Base-by-base conservation (phyloP, 345 rosid genomes). In the Linum tenue region DNA sequence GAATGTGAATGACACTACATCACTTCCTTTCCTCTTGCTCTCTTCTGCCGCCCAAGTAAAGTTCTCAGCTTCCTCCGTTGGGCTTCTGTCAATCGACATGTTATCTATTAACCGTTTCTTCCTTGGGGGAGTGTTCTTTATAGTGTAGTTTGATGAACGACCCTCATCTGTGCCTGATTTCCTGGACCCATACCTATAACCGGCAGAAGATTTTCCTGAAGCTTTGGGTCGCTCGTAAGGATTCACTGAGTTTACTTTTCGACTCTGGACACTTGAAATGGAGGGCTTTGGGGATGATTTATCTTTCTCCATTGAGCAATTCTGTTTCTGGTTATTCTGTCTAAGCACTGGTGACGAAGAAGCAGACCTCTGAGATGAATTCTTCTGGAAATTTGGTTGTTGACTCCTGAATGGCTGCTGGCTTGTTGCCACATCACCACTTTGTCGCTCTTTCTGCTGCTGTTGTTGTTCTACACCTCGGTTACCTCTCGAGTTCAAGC, bases 281-380 rank as follows among this genome's bases (percentile, higher is more conserved):
- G 37, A 37, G 40, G 84, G 36, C 73, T 78, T 85, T 62, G 81
- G 72, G 17, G 84, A 67, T 50, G 68, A 64, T 66, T 73, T 88
- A 31, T 85, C 85, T 74, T 69, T 84, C 48, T 78, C 85, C 17
- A 64, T 36, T 36, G 55, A 22, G 64, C 85, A 76, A 70, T 94
- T 94, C 67, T 94, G 99, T 67, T 90, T 94, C 85, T 88, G 97
- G 67, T 85, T 72, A 71, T 94, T 94, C 82, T 81, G 97, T 80
- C 85, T 84, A 55, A 94, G 86, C 60, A 72, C 92, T 31, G 69
- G 69, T 35, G 67, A 39, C n/a, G 78, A 76, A 10, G 82, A 59
- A 74, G 31, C 31, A 22, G 73, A 15, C 53, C 53, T 81, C 80
- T 84, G 82, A 56, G 63, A 74, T 79, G 79, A 69, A 77, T 56